phyloP scores from a whole-genome alignment of 108 stramenopile genomes.

The Skeletonema costatum region DNA sequence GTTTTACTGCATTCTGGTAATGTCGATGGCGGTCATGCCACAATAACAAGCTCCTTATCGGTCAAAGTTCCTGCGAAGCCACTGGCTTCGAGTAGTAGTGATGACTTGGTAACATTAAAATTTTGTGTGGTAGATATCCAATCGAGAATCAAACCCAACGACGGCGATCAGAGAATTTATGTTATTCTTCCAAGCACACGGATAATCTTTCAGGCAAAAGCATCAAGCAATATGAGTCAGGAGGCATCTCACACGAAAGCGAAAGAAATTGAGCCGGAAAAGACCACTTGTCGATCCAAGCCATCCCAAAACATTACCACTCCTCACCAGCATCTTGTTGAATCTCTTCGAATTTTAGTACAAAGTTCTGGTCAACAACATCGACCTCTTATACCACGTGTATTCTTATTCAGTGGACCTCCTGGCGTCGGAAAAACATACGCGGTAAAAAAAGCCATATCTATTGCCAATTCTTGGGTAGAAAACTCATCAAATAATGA shows the following conservation, averaged over 20 bases:
- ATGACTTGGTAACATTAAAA: not conserved
- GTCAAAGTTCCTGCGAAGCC: constrained; percentile 16
- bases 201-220: constrained; percentile 27
- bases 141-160: not conserved
- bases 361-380: not conserved
- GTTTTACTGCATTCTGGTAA: constrained; percentile 1
- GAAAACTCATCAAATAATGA: not conserved
- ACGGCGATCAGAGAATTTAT: not conserved
- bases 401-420: constrained; percentile 60
- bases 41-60: not conserved
- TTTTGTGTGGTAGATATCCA: constrained; percentile 11
- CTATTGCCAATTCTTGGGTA: constrained; percentile 33
- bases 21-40: not conserved
- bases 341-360: constrained; percentile 22
- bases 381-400: constrained; percentile 38
- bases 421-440: constrained; percentile 70
- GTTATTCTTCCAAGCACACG: constrained; percentile 46
- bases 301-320: not conserved
- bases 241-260: not conserved
- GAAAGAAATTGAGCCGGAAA: not conserved
- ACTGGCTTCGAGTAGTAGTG: not conserved
- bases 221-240: not conserved
- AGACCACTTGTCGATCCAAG: not conserved
- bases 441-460: constrained; percentile 39
- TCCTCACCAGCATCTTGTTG: constrained; percentile 30